These are phyloP conservation scores for Calonectria fujianensis DNA, from an alignment of 2,329 filamentous ascomycete species.

Conservation along the genomic window DNA sequence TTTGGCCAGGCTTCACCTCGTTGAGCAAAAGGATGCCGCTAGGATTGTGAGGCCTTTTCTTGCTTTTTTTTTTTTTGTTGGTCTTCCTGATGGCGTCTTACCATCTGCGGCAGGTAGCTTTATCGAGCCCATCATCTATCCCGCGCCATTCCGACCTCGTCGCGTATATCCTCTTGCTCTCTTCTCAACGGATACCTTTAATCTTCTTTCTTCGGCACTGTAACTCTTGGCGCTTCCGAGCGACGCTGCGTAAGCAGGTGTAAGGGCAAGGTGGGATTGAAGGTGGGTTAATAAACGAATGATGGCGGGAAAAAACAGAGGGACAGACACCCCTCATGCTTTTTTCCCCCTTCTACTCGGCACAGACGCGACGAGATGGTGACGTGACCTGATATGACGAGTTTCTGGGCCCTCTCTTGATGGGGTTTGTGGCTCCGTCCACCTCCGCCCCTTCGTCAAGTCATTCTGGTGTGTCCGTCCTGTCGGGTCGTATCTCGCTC, in stretches of 20 bases:
- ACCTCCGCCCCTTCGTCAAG: conserved; percentile 1
- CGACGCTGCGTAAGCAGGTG: conserved; percentile 36
- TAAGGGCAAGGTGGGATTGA: conserved; percentile 39
- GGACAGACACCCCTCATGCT: conserved; percentile 11
- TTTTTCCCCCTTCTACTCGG: conserved; percentile 1
- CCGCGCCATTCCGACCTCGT: conserved; percentile 12
- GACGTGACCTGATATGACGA: conserved; percentile 44
- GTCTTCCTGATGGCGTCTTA: not conserved
- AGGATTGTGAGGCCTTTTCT: conserved; percentile 23
- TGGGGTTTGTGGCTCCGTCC: conserved; percentile 12
- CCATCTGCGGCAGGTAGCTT: conserved; percentile 12
- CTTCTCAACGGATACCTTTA: conserved; percentile 24
- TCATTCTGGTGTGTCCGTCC: conserved; percentile 36
- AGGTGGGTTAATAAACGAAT: conserved; percentile 32
- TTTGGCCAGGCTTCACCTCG: conserved; percentile 6
- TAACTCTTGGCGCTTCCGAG: conserved; percentile 30
- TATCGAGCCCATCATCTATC: not conserved
- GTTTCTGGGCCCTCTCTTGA: conserved; percentile 16
- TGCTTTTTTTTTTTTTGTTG: conserved; percentile 8
- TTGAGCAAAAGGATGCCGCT: conserved; percentile 5
- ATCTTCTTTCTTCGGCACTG: conserved; percentile 21
- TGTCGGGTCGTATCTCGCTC: conserved; percentile 46
- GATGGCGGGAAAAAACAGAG: conserved; percentile 32
- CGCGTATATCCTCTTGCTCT: not conserved
- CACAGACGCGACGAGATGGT: conserved; percentile 31